A percentile compares a stretch with the other conserved stretches of the same genome.
phyloP scores from a whole-genome alignment of 176 grass and related monocot genomes.

The Lolium perenne region DNA sequence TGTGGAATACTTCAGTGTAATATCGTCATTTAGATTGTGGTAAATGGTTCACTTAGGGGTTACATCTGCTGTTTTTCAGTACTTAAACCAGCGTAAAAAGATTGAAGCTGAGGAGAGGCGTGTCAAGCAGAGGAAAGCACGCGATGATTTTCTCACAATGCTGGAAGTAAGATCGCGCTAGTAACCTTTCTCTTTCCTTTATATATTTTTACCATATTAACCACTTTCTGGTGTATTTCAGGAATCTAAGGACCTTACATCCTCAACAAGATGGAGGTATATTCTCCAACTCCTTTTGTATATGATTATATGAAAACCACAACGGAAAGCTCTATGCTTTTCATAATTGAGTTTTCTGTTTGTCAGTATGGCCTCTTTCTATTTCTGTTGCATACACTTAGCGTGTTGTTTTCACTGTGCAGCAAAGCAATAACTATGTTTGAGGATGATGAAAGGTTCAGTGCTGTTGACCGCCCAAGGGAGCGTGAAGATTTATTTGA shows the following conservation, averaged over 20 bases:
- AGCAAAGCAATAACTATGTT: conserved; percentile 97
- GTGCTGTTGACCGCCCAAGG: conserved; percentile 49
- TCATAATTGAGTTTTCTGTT: conserved; percentile 11
- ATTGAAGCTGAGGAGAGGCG: conserved; percentile 83
- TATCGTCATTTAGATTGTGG: neutral
- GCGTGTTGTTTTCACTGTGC: conserved; percentile 7
- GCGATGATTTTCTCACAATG: conserved; percentile 90
- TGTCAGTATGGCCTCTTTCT: neutral
- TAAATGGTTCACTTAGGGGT: conserved; percentile 18
- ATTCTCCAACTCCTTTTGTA: conserved; percentile 26
- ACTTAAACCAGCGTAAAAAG: conserved; percentile 95
- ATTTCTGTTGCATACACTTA: conserved; percentile 29
- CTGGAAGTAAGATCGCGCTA: conserved; percentile 73
- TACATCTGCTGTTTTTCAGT: conserved; percentile 59
- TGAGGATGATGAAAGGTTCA: conserved; percentile 48
- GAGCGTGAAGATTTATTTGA: conserved; percentile 98
- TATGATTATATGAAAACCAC: neutral
- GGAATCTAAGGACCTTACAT: conserved; percentile 89
- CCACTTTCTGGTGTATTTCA: conserved; percentile 44
- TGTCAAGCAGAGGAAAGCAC: conserved; percentile 90
- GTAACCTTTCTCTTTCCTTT: conserved; percentile 3
- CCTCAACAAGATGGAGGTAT: conserved; percentile 88
- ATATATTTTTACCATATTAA: conserved; percentile 31
- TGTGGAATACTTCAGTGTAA: neutral
- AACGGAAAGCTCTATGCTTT: neutral